phyloP scores from a whole-genome alignment of 495 filamentous ascomycete genomes.

The Usnea hakonensis region DNA sequence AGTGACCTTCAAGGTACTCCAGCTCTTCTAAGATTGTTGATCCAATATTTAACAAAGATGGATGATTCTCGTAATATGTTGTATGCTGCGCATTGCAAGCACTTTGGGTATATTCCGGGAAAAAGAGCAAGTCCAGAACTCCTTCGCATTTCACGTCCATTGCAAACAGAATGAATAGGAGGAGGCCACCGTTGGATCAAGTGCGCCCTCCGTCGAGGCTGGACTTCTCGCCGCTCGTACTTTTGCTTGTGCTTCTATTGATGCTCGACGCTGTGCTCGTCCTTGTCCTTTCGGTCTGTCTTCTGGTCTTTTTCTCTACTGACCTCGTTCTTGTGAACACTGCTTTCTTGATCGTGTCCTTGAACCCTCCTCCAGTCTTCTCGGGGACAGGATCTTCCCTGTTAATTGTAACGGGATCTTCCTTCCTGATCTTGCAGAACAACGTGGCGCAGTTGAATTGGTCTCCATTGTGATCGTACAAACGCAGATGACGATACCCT shows the following conservation, averaged over 20 bases:
- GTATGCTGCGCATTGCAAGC: slow-evolving; percentile 10
- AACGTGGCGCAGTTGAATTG: slow-evolving; percentile 91
- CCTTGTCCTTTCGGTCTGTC: slow-evolving; percentile 8
- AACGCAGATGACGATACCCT: slow-evolving; percentile 93
- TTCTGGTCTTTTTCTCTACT: slow-evolving; percentile 30
- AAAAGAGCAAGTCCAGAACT: slow-evolving; percentile 10
- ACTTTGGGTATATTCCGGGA: slow-evolving; percentile 17
- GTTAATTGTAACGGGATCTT: slow-evolving; percentile 45
- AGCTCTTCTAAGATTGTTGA: slow-evolving; percentile 8
- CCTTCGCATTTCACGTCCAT: not conserved
- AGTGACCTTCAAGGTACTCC: slow-evolving; percentile 19
- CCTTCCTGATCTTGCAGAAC: slow-evolving; percentile 76
- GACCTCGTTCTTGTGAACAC: slow-evolving; percentile 46
- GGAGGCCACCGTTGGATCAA: not conserved
- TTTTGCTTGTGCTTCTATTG: slow-evolving; percentile 5
- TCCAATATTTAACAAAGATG: not conserved
- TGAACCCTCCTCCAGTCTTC: slow-evolving; percentile 42
- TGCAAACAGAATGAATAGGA: slow-evolving; percentile 4
- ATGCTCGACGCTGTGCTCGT: slow-evolving; percentile 2
- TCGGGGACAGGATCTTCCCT: slow-evolving; percentile 44
- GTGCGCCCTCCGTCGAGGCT: slow-evolving; percentile 1
- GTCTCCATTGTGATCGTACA: slow-evolving; percentile 82
- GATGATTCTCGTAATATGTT: not conserved
- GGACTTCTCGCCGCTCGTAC: slow-evolving; percentile 12
- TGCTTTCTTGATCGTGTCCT: slow-evolving; percentile 27